phyloP scores from a whole-genome alignment of 441 rosid genomes.

The Erodium chrysanthum region DNA sequence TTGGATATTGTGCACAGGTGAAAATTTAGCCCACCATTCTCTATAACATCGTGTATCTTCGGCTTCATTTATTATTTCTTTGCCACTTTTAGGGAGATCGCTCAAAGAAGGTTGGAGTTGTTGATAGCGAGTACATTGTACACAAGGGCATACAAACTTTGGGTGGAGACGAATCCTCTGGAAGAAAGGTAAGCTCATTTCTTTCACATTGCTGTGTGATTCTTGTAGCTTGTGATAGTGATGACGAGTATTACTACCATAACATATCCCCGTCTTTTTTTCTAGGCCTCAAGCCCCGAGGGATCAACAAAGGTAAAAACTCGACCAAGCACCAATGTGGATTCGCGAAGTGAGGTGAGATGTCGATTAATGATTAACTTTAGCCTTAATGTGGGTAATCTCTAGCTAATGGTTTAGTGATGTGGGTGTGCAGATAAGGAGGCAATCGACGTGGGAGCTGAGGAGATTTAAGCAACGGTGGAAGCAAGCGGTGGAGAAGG shows the following conservation, averaged over 20 bases:
- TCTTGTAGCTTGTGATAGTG: background rate
- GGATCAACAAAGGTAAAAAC: background rate
- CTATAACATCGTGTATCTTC: too few species aligned
- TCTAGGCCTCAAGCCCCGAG: background rate
- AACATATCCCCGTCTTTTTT: background rate
- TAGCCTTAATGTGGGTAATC: too few species aligned
- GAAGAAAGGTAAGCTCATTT: background rate
- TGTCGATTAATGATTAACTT: background rate
- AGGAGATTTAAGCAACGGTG: conserved; percentile 60
- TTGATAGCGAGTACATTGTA: conserved; percentile 74
- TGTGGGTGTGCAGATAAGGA: conserved; percentile 43
- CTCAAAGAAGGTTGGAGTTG: conserved; percentile 67
- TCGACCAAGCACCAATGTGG: conserved; percentile 16
- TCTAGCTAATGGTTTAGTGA: background rate
- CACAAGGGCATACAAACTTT: conserved; percentile 80
- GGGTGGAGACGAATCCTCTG: conserved; percentile 22
- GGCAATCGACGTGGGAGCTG: conserved; percentile 82
- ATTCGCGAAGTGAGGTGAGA: conserved; percentile 55
- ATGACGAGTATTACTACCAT: background rate
- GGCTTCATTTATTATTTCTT: background rate
- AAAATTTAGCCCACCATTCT: background rate
- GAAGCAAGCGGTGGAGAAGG: conserved; percentile 54
- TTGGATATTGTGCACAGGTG: conserved; percentile 94
- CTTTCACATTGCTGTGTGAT: background rate
- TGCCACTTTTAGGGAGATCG: conserved; percentile 58